Evolutionary conservation across 164 flowering plant species (phyloP).

Genomic region (Echeveria elegans): DNA sequence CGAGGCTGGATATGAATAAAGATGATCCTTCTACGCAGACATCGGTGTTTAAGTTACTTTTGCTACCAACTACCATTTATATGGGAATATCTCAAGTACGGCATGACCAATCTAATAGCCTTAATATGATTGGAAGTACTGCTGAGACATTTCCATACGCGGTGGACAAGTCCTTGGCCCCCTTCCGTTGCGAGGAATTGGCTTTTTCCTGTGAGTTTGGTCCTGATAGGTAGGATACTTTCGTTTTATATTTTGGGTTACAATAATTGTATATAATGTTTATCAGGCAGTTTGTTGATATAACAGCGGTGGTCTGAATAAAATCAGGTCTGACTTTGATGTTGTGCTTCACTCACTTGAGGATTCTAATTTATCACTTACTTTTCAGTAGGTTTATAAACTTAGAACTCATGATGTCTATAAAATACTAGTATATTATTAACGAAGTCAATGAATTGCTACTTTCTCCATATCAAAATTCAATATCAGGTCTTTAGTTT

Average conservation of each 20-base stretch:
- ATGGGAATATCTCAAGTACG: conserved; percentile 49
- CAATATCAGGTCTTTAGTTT: neutral
- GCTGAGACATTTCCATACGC: conserved; percentile 24
- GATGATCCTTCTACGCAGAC: conserved; percentile 63
- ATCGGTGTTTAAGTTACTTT: conserved; percentile 55
- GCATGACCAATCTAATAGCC: conserved; percentile 44
- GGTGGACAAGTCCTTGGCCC: conserved; percentile 42
- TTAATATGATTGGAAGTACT: conserved; percentile 26
- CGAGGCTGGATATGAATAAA: conserved; percentile 70
- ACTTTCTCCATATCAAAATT: neutral
- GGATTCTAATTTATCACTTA: neutral
- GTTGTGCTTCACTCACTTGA: neutral
- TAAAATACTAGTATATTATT: neutral
- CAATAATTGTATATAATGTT: neutral
- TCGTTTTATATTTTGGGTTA: neutral
- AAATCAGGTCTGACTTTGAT: neutral
- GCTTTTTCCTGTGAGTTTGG: conserved; percentile 71
- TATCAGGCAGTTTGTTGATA: neutral
- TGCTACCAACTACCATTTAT: conserved; percentile 54
- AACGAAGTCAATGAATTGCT: neutral
- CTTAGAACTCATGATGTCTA: neutral
- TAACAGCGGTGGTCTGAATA: neutral
- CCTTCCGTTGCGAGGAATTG: conserved; percentile 70
- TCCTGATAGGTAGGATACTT: conserved; percentile 60
- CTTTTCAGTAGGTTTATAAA: neutral